Percentiles rank a stretch among this genome's conserved stretches.
These are phyloP conservation scores for Saccharomycopsis hybrid DNA, from an alignment of 1,139 yeast species.

Conservation along the genomic window DNA sequence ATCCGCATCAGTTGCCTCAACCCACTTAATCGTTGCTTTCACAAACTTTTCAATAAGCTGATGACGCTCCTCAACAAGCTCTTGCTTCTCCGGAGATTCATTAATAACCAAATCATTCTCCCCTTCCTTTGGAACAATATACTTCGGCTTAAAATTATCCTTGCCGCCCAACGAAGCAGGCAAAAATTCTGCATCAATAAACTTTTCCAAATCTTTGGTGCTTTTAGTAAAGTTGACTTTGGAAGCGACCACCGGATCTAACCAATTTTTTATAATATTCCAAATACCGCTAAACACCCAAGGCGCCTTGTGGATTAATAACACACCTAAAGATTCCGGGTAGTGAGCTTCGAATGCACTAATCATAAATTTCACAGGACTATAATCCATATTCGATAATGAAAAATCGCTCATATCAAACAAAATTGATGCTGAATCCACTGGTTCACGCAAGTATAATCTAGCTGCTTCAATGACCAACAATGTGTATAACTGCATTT, in stretches of 20 bases:
- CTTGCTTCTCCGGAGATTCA: conserved; percentile 39
- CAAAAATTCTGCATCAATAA: conserved; percentile 46
- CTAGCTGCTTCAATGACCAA: conserved; percentile 66
- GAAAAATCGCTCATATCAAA: conserved; percentile 75
- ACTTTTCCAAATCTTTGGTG: conserved; percentile 50
- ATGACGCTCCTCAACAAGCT: conserved; percentile 40
- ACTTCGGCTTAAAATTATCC: conserved; percentile 47
- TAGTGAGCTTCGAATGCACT: conserved; percentile 79
- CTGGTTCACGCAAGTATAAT: conserved; percentile 53
- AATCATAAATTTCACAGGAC: conserved; percentile 72
- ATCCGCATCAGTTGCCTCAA: conserved; percentile 43
- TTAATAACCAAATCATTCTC: conserved; percentile 37
- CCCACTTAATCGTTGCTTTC: conserved; percentile 61
- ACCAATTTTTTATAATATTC: conserved; percentile 79
- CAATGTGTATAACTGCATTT: conserved; percentile 60
- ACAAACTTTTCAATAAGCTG: conserved; percentile 43
- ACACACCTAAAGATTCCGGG: conserved; percentile 74
- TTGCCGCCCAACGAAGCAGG: conserved; percentile 65
- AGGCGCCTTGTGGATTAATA: conserved; percentile 82
- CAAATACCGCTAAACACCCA: conserved; percentile 86
- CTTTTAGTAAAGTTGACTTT: conserved; percentile 70
- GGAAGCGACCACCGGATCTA: conserved; percentile 83
- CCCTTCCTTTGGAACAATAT: conserved; percentile 46
- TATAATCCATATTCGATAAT: conserved; percentile 76
- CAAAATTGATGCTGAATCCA: conserved; percentile 64